Evolutionary conservation across 768 basidiomycete species (phyloP), one percentile per base, ranked within the genome.

Genomic region (Mycena pura): DNA sequence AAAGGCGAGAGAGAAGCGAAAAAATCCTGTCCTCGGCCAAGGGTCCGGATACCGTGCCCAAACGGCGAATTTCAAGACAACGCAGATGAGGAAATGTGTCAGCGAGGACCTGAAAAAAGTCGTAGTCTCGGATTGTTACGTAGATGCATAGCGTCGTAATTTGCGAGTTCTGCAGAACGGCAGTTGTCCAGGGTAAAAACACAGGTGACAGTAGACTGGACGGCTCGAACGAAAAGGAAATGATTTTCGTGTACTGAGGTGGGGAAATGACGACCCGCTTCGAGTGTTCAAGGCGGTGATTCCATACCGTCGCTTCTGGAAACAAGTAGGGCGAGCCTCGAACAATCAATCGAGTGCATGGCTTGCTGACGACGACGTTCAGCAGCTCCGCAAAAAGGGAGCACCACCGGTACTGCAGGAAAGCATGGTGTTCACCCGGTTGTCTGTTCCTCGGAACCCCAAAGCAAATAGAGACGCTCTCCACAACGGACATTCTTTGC

Each of bases 51-150:
- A n/a, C n/a, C n/a, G n/a, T n/a, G n/a, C n/a, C n/a, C n/a, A n/a
- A n/a, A n/a, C n/a, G n/a, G n/a, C n/a, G n/a, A n/a, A 54, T 54
- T 28, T 54, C 39, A 24, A 54, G 52, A 11, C n/a, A 38, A n/a
- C 40, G 52, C 17, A 54, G 40, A 31, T 15, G 38, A 9, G 40
- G 39, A 8, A 43, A 24, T n/a, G 39, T 22, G 9, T 43, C n/a
- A 8, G 39, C 25, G 22, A 54, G 19, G 27, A 43, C 22, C 6
- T 54, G 24, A 6, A 54, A 24, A 21, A 25, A 54, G 24, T 25
- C 25, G 17, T 54, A 27, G 24, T 54, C 52, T 17, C 11, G 9
- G 21, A 14, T 14, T 8, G 38, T 36, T 15, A 54, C 32, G 5
- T 36, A 24, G 14, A 54, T 38, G 3, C 39, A 24, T 6, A 54